phyloP scores from a whole-genome alignment of 78 protist genomes.

The Capsaspora owczarzaki region DNA sequence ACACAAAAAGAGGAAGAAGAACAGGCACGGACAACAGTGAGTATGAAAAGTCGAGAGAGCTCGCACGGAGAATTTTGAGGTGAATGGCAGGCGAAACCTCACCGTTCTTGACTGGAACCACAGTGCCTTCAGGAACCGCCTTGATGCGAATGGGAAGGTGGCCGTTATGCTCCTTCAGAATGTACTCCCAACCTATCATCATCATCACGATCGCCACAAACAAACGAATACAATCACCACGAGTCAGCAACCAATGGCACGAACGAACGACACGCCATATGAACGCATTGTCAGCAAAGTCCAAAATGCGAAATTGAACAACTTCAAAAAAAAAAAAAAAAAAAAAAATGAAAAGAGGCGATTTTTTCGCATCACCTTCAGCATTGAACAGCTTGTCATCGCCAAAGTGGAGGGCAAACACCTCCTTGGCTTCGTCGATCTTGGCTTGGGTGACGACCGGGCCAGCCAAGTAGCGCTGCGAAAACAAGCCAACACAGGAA shows the following conservation, averaged over 20 bases:
- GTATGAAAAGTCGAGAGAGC: too few relatives aligned
- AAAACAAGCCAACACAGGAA: neutral
- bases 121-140: constrained; percentile 37
- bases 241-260: too few relatives aligned
- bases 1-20: too few relatives aligned
- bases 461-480: constrained; percentile 12
- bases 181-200: constrained; percentile 27
- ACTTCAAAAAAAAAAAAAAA: too few relatives aligned
- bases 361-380: too few relatives aligned
- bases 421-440: constrained; percentile 18
- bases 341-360: too few relatives aligned
- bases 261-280: too few relatives aligned
- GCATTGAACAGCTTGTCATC: neutral
- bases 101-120: neutral
- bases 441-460: constrained; percentile 8
- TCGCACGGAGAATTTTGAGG: too few relatives aligned
- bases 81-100: too few relatives aligned
- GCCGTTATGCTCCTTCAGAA: constrained; percentile 26
- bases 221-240: neutral
- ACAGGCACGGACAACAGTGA: too few relatives aligned
- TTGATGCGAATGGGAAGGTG: constrained; percentile 22
- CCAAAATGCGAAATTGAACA: too few relatives aligned
- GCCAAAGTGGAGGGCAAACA: neutral
- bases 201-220: neutral
- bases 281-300: too few relatives aligned